Evolutionary conservation across 306 rosid species (phyloP), one percentile per base, ranked within the genome.

Genomic region (Cicer chorassanicum): DNA sequence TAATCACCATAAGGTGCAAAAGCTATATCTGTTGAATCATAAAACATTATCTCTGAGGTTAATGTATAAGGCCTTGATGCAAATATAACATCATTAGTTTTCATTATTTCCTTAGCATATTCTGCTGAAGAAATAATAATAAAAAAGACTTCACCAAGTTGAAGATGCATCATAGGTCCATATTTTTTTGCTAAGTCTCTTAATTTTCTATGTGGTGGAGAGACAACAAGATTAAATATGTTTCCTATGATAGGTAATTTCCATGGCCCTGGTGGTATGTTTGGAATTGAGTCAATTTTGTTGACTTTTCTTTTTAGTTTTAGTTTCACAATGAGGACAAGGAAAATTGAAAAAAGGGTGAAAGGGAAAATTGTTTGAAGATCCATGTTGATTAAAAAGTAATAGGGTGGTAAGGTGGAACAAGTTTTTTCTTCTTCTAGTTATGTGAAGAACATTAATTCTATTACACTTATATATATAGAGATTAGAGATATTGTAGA

Each of bases 141-240:
- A 48, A 59, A 3, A 4, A 62, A 71, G 0, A 80, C 78, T 59
- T 87, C 88, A 5, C 86, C 90, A 7, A 87, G 86, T 69, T 51
- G 68, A 7, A 81, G 69, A 36, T 86, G 73, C 82, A 81, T 86
- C 16, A 86, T 19, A 5, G 86, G 87, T 14, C 82, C 89, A 64
- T 83, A 75, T 62, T 29, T 63, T 15, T 54, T 51, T 43, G 85
- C 57, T 11, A 83, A 39, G 13, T 81, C 81, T 74, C 86, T 61
- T 19, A 81, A 54, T 39, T 65, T 38, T 24, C 57, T 65, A 51
- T 86, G 74, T 41, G 90, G 84, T 1, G 68, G 74, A 41, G 78
- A 39, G 6, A 50, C 62, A 43, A 71, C 2, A 41, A 70, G 59
- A 41, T 78, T 63, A 14, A 10, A 57, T 51, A 71, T 78, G 40